phyloP scores from a whole-genome alignment of 306 rosid genomes.

The Crotalaria pallida region DNA sequence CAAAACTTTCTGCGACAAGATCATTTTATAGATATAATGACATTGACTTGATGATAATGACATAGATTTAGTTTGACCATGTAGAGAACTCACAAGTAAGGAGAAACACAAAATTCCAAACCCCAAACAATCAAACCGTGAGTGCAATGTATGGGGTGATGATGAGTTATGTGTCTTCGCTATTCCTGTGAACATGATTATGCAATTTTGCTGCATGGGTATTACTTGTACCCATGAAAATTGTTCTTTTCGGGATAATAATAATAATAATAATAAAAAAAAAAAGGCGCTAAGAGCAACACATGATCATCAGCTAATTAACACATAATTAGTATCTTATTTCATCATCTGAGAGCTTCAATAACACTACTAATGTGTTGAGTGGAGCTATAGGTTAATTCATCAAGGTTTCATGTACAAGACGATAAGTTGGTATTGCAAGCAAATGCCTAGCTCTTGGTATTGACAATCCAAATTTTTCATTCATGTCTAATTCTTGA shows the following conservation, averaged over 20 bases:
- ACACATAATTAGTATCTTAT: too few relatives aligned
- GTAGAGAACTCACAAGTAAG: neutral
- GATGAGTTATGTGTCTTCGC: too few relatives aligned
- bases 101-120: neutral
- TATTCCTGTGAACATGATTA: too few relatives aligned
- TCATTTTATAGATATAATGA: neutral
- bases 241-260: too few relatives aligned
- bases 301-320: too few relatives aligned
- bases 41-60: neutral
- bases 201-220: too few relatives aligned
- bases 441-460: constrained; percentile 27
- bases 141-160: neutral
- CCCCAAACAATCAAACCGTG: neutral
- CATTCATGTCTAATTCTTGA: constrained; percentile 21
- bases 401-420: neutral
- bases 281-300: too few relatives aligned
- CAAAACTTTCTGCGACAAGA: neutral
- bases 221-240: too few relatives aligned
- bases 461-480: constrained; percentile 11
- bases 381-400: too few relatives aligned
- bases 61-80: neutral
- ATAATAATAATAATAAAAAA: too few relatives aligned
- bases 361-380: neutral
- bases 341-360: neutral
- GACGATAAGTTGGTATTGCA: constrained; percentile 22